These are phyloP conservation scores for Funneliformis geosporum DNA, from an alignment of 192 early-diverging fungal genomes.

Conservation along the genomic window DNA sequence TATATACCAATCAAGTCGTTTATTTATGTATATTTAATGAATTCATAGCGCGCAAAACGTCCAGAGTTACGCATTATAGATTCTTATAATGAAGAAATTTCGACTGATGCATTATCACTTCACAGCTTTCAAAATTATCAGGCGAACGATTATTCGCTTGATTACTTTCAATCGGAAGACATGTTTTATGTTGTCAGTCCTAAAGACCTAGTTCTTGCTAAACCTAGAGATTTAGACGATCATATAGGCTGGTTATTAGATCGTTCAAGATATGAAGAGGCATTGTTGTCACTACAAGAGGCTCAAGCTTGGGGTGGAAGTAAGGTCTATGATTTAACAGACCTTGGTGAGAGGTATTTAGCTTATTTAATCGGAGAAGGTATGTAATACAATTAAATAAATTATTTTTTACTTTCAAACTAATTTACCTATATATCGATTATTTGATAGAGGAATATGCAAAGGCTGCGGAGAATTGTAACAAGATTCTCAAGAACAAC, in stretches of 20 bases:
- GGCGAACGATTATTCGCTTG: slow-evolving; percentile 93
- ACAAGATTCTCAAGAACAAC: slow-evolving; percentile 62
- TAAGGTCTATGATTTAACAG: slow-evolving; percentile 61
- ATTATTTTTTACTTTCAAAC: background rate
- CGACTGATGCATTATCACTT: slow-evolving; percentile 85
- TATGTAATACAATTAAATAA: slow-evolving; percentile 22
- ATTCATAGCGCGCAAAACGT: slow-evolving; percentile 55
- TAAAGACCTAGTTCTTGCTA: slow-evolving; percentile 89
- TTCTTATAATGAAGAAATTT: slow-evolving; percentile 77
- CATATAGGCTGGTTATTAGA: slow-evolving; percentile 94
- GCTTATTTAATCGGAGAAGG: slow-evolving; percentile 70
- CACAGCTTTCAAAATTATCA: slow-evolving; percentile 85
- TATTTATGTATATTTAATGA: background rate
- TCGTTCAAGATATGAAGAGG: slow-evolving; percentile 76
- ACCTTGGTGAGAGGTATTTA: slow-evolving; percentile 84
- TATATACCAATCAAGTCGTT: background rate
- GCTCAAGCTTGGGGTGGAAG: slow-evolving; percentile 60
- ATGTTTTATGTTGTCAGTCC: slow-evolving; percentile 93
- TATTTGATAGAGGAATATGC: slow-evolving; percentile 50
- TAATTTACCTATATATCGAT: background rate
- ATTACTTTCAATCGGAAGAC: slow-evolving; percentile 62
- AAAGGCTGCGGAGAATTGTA: slow-evolving; percentile 72
- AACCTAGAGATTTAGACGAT: slow-evolving; percentile 86
- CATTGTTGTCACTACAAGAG: slow-evolving; percentile 64
- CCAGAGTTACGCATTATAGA: slow-evolving; percentile 93